Base-by-base conservation (phyloP, 768 basidiomycete species). In the Podaxis carcinomalis region DNA sequence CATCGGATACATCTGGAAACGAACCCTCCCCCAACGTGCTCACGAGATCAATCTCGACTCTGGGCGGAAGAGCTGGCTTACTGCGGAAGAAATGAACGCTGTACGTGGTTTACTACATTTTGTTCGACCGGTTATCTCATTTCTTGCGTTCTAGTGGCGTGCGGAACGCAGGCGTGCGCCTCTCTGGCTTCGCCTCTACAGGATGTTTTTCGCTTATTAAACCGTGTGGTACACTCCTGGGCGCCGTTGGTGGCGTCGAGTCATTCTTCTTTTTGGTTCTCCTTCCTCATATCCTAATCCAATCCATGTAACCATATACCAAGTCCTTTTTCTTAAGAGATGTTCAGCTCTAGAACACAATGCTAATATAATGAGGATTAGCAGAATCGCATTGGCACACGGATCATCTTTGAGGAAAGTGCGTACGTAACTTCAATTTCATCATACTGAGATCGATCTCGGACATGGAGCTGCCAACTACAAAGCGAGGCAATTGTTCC, bases 11-110 rank as follows among this genome's bases (percentile, higher is more conserved):
- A 44, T 64, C 4, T 80, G 78, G 78, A 79, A 80, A 64, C 70
- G 76, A 28, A 75, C 71, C 4, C 66, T 73, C 3, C 78, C 78
- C 19, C 70, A 67, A 65, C 68, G 73, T 1, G 71, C 74, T 1
- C 62, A 68, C 35, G 71, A 78, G 46, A 80, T 80, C 55, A 75
- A 80, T 56, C 72, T 80, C 54, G 78, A 79, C 57, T 73, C 78
- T 63, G 78, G 77, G 49, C 77, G 78, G 59, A 80, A 79, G 72
- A 76, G 75, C 65, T 80, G 78, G 78, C 68, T 77, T 27, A 80
- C 78, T 4, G 78, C 73, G 2, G 76, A 77, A 55, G 75, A 80
- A 63, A 79, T 80, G 78, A 70, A 75, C 47, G 69, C 70, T 59
- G 75, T 76, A 65, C 11, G 69, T 68, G 57, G 7, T 11, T 53